Percentiles rank a stretch among this genome's conserved stretches.
phyloP scores from a whole-genome alignment of 2,329 filamentous ascomycete genomes.

The Podosphaera xanthii region DNA sequence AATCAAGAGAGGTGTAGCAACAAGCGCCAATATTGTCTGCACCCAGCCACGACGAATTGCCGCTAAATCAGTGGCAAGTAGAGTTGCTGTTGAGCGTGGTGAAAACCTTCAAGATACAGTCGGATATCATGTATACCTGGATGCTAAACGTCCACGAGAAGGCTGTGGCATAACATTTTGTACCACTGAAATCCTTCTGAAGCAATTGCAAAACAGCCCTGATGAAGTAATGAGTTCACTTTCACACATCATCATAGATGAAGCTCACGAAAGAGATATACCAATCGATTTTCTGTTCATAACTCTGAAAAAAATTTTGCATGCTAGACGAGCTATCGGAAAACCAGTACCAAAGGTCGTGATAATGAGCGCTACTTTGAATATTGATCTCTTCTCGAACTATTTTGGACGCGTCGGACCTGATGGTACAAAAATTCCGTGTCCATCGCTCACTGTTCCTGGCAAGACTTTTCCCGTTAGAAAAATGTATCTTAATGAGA shows the following conservation, averaged over 20 bases:
- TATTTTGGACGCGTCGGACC: slow-evolving; percentile 43
- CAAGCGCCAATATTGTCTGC: slow-evolving; percentile 66
- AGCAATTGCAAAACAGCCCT: slow-evolving; percentile 55
- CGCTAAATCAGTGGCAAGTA: slow-evolving; percentile 72
- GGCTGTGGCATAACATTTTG: slow-evolving; percentile 63
- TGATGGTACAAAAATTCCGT: slow-evolving; percentile 34
- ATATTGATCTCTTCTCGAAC: slow-evolving; percentile 55
- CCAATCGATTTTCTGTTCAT: slow-evolving; percentile 88
- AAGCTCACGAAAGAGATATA: slow-evolving; percentile 81
- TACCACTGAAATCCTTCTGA: slow-evolving; percentile 74
- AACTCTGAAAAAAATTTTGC: slow-evolving; percentile 65
- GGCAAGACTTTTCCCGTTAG: slow-evolving; percentile 73
- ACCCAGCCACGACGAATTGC: slow-evolving; percentile 89
- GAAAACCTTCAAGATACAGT: slow-evolving; percentile 59
- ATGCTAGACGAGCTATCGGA: slow-evolving; percentile 33
- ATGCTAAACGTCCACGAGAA: slow-evolving; percentile 47
- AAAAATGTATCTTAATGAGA: slow-evolving; percentile 50
- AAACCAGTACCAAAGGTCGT: slow-evolving; percentile 69
- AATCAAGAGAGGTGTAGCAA: slow-evolving; percentile 49
- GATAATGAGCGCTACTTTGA: slow-evolving; percentile 85
- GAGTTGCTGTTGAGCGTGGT: slow-evolving; percentile 78
- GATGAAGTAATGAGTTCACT: slow-evolving; percentile 69
- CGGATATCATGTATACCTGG: slow-evolving; percentile 71
- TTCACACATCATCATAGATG: slow-evolving; percentile 81
- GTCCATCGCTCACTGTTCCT: slow-evolving; percentile 68